Evolutionary conservation across 2,329 filamentous ascomycete genomes (phyloP).

Genomic region (Colletotrichum euphorbiae): DNA sequence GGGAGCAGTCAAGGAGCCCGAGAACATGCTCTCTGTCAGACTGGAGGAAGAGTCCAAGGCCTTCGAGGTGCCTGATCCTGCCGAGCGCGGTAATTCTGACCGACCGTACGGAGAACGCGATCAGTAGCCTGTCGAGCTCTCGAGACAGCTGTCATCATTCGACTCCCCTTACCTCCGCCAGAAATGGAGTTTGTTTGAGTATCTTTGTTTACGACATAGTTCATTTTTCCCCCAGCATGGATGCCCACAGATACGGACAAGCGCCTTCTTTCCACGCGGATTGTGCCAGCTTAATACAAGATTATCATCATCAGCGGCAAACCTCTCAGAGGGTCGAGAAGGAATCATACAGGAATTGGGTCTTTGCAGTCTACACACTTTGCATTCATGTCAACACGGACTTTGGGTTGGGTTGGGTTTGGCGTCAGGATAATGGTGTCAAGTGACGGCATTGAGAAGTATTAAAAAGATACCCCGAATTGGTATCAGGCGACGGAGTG

Average conservation of each 20-base stretch:
- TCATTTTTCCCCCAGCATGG: not conserved
- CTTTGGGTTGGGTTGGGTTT: not conserved
- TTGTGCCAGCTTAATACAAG: not conserved
- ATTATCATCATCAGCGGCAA: not conserved
- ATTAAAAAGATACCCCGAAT: conserved; percentile 1
- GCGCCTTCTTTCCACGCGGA: not conserved
- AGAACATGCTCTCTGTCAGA: not conserved
- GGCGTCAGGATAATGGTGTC: not conserved
- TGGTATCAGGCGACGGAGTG: conserved; percentile 1
- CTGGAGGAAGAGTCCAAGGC: not conserved
- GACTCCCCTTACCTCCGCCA: too few relatives aligned
- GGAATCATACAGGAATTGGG: not conserved
- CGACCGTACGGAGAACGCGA: not conserved
- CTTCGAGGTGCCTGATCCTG: not conserved
- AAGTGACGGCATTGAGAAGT: not conserved
- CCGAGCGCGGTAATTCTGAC: not conserved
- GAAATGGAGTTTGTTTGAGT: not conserved
- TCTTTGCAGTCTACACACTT: not conserved
- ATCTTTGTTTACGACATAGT: not conserved
- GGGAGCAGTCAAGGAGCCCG: too few relatives aligned
- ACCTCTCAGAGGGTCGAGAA: not conserved
- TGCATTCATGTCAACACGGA: not conserved
- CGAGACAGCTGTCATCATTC: too few relatives aligned
- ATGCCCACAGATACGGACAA: not conserved
- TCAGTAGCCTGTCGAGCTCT: not conserved